phyloP scores from a whole-genome alignment of 495 filamentous ascomycete genomes.

The Aspergillus sparsus region DNA sequence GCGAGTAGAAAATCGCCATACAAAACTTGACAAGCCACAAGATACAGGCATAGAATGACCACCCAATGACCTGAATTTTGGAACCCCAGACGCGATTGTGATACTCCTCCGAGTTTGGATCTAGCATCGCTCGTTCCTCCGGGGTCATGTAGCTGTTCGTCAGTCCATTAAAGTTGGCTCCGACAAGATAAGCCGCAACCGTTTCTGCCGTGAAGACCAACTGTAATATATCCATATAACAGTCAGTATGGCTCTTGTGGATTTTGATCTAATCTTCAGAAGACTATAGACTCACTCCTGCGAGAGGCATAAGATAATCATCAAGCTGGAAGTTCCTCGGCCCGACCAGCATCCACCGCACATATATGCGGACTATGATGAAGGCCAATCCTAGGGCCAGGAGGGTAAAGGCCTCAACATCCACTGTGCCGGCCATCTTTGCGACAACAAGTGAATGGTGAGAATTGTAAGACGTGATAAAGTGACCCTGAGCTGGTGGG shows the following conservation, averaged over 20 bases:
- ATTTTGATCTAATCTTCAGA: background rate
- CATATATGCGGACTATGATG: slow-evolving; percentile 46
- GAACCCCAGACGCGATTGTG: slow-evolving; percentile 49
- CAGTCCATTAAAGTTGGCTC: slow-evolving; percentile 41
- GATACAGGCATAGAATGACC: slow-evolving; percentile 57
- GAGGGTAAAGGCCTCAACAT: slow-evolving; percentile 48
- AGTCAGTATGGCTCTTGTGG: background rate
- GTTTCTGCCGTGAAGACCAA: slow-evolving; percentile 37
- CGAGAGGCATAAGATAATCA: slow-evolving; percentile 59
- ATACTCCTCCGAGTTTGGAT: slow-evolving; percentile 44
- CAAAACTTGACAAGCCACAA: slow-evolving; percentile 60
- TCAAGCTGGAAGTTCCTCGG: slow-evolving; percentile 49
- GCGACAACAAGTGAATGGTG: background rate
- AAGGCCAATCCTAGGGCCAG: slow-evolving; percentile 46
- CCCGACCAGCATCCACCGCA: slow-evolving; percentile 50
- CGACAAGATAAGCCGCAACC: slow-evolving; percentile 38
- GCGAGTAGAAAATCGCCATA: slow-evolving; percentile 59
- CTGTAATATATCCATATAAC: slow-evolving; percentile 12
- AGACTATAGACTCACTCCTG: slow-evolving; percentile 40
- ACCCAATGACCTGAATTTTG: slow-evolving; percentile 58
- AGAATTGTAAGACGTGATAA: background rate
- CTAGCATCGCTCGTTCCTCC: slow-evolving; percentile 40
- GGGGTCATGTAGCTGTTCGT: slow-evolving; percentile 56
- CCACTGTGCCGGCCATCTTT: background rate
- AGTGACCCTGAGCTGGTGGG: background rate